Evolutionary conservation across 2,329 filamentous ascomycete species (phyloP).

Genomic region (Diaporthe citrichinensis): DNA sequence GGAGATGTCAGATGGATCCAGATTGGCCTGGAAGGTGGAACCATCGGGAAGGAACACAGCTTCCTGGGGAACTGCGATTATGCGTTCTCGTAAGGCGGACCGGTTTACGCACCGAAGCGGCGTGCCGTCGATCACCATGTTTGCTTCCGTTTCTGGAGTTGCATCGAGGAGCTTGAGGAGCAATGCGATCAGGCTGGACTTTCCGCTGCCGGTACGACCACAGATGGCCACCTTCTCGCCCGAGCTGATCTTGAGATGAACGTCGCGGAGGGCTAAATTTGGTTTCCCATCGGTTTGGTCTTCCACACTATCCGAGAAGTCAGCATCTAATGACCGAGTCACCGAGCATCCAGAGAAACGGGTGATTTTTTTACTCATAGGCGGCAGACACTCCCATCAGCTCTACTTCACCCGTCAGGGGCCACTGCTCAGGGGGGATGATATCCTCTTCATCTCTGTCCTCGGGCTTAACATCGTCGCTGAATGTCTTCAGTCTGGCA

Average conservation of each 20-base stretch:
- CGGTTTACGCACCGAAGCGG: conserved; percentile 56
- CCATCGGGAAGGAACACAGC: conserved; percentile 64
- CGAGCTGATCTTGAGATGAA: conserved; percentile 49
- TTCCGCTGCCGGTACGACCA: conserved; percentile 62
- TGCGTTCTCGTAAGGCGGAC: conserved; percentile 57
- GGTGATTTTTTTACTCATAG: conserved; percentile 43
- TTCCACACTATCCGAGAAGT: neutral
- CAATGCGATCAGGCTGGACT: conserved; percentile 58
- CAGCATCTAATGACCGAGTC: neutral
- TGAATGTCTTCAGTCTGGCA: conserved; percentile 51
- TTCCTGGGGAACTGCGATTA: conserved; percentile 69
- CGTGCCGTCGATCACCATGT: conserved; percentile 60
- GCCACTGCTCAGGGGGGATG: conserved; percentile 46
- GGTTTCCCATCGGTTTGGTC: neutral
- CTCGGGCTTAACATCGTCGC: conserved; percentile 47
- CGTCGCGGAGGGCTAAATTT: conserved; percentile 46
- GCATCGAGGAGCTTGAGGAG: conserved; percentile 60
- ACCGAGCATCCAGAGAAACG: neutral
- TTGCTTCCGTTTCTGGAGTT: conserved; percentile 41
- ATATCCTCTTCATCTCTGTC: conserved; percentile 49
- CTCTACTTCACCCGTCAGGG: conserved; percentile 44
- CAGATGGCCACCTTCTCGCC: conserved; percentile 57
- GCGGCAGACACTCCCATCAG: conserved; percentile 47
- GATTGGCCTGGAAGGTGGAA: conserved; percentile 57
- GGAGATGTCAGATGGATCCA: conserved; percentile 56